Percentiles rank a stretch among this genome's conserved stretches.
phyloP scores from a whole-genome alignment of 2,329 filamentous ascomycete species.

The Rhinocladiella similis region DNA sequence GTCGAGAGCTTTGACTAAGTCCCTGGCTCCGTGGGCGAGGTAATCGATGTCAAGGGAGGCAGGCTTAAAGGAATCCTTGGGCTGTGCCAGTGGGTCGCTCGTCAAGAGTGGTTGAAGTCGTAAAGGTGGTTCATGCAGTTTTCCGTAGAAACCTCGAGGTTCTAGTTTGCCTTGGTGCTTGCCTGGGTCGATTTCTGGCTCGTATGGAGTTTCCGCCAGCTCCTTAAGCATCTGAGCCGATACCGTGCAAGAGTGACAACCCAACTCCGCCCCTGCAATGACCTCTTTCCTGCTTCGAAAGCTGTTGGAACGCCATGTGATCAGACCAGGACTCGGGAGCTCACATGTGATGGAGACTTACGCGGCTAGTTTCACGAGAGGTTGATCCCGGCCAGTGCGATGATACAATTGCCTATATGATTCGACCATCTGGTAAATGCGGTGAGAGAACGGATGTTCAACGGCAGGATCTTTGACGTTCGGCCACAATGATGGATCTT shows the following conservation, averaged over 20 bases:
- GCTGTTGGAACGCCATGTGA: background rate
- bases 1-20: too few species aligned
- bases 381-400: conserved; percentile 2
- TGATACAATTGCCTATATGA: background rate
- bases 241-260: conserved; percentile 8
- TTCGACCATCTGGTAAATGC: conserved; percentile 4
- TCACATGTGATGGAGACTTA: background rate
- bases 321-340: too few species aligned
- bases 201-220: conserved; percentile 3
- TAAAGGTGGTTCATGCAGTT: too few species aligned
- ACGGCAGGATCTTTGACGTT: conserved; percentile 4
- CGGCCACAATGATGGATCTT: conserved; percentile 1
- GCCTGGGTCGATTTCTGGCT: too few species aligned
- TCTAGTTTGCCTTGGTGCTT: too few species aligned
- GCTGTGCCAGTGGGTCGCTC: too few species aligned
- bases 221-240: conserved; percentile 2
- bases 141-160: too few species aligned
- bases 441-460: conserved; percentile 7
- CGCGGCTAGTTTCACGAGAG: conserved; percentile 4
- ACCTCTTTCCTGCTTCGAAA: conserved; percentile 3
- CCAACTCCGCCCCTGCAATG: conserved; percentile 9
- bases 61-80: too few species aligned
- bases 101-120: too few species aligned
- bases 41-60: too few species aligned
- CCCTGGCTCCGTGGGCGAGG: too few species aligned